Percentiles rank a stretch among this genome's conserved stretches.
These are phyloP conservation scores for Vinca minor DNA, from an alignment of 257 asterid genomes.

Conservation along the genomic window DNA sequence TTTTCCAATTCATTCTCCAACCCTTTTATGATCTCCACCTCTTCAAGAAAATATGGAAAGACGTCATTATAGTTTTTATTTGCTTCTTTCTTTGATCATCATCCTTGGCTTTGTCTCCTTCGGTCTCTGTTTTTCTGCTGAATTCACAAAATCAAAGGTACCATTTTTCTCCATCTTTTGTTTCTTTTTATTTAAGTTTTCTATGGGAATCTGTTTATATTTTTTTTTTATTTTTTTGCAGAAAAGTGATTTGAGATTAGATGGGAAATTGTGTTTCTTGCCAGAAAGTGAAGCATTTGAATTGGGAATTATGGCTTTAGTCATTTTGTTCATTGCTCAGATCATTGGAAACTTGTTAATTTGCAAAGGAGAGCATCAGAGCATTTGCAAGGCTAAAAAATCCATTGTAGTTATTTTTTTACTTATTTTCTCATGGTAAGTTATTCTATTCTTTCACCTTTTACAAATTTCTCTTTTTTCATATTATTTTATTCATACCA, in stretches of 20 bases:
- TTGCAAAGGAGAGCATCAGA: constrained; percentile 25
- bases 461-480: background rate
- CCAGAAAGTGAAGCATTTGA: constrained; percentile 43
- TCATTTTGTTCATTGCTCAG: constrained; percentile 35
- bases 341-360: constrained; percentile 37
- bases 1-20: background rate
- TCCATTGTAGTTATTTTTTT: constrained; percentile 34
- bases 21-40: background rate
- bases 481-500: background rate
- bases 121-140: constrained; percentile 65
- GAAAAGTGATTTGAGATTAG: constrained; percentile 57
- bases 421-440: constrained; percentile 54
- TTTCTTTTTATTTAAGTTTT: background rate
- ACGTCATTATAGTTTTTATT: constrained; percentile 17
- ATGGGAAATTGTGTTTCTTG: constrained; percentile 55
- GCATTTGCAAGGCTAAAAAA: constrained; percentile 21
- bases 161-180: too few relatives aligned
- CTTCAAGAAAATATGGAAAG: constrained; percentile 33
- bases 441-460: background rate
- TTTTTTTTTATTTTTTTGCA: constrained; percentile 8
- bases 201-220: background rate
- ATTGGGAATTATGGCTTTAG: constrained; percentile 48
- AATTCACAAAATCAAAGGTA: constrained; percentile 64
- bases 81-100: constrained; percentile 22
- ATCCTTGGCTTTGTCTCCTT: constrained; percentile 38